Base-by-base conservation (phyloP, 2,329 filamentous ascomycete genomes). In the Ascochyta koolunga region DNA sequence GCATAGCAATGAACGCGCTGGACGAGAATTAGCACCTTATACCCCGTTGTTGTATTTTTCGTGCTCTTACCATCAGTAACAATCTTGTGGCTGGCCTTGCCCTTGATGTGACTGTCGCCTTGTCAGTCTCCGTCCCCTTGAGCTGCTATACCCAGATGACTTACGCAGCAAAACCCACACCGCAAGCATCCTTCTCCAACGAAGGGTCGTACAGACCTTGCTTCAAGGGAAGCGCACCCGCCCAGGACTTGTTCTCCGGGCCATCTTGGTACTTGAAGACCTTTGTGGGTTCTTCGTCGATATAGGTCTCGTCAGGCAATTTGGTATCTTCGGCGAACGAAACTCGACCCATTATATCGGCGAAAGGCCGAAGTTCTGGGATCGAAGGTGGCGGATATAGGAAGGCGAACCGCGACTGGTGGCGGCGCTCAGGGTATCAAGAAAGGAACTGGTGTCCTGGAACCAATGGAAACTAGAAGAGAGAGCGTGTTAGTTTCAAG, bases 151-250 rank as follows among this genome's bases (percentile, higher is more conserved):
- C 19, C 43, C 25, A 31, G 15, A 24, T 50, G 33, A 83, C 87
- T 81, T 83, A 96, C 91, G 93, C 96, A 78, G 93, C 91, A 79
- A 99, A 99, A 76, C 95, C 95, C 72, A 99, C 95, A 90, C 95
- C 95, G 75, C 95, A 99, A 66, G 95, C 93, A 93, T 99, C 95
- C 79, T 98, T 98, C 80, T 98, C 95, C 62, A 96, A 86, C 76
- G 88, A 87, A 60, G 95, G 95, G 80, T 98, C 93, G 76, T 99
- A 99, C 45, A 99, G 86, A 83, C 93, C 95, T 87, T 98, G 93
- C 87, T 96, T 96, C 85, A 96, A 86, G 72, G 95, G 95, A 69
- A 99, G 86, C 74, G 93, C 90, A 73, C 93, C 91, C 69, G 93
- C 95, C 95, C 95, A 96, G 65, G 91, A 93, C 76, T 92, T 91